Evolutionary conservation across 148 eudicot species (phyloP).

Genomic region (Rhododendron henanense): DNA sequence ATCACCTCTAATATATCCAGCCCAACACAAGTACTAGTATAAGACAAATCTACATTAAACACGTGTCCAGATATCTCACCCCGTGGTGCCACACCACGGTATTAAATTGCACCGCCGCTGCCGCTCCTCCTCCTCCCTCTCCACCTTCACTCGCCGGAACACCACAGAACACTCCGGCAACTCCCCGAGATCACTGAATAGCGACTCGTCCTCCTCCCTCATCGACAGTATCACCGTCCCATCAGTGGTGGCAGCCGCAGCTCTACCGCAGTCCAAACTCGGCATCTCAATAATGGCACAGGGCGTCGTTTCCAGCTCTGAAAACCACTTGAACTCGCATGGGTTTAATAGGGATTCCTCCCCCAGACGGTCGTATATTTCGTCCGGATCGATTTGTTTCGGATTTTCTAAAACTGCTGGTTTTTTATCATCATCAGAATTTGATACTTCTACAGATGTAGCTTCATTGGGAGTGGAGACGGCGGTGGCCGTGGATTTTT

Average conservation of each 20-base stretch:
- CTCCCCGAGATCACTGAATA: conserved; percentile 88
- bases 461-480: conserved; percentile 1
- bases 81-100: conserved; percentile 52
- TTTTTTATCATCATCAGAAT: conserved; percentile 12
- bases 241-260: conserved; percentile 9
- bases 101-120: conserved; percentile 29
- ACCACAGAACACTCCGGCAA: conserved; percentile 80
- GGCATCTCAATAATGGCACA: conserved; percentile 37
- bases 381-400: background rate
- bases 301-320: conserved; percentile 33
- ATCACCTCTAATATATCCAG: background rate
- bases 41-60: conserved; percentile 17
- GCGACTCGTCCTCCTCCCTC: conserved; percentile 69
- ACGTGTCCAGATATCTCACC: conserved; percentile 25
- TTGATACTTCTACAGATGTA: conserved; percentile 16
- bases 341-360: conserved; percentile 3
- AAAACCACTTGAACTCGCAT: conserved; percentile 34
- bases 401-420: background rate
- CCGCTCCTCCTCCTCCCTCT: conserved; percentile 25
- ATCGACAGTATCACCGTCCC: conserved; percentile 42
- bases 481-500: conserved; percentile 17
- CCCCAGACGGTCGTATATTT: conserved; percentile 15
- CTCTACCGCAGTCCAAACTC: background rate
- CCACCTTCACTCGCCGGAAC: conserved; percentile 38
- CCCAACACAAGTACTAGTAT: conserved; percentile 1